phyloP scores from a whole-genome alignment of 2,329 filamentous ascomycete genomes.

The Stachybotrys chlorohalonatus region DNA sequence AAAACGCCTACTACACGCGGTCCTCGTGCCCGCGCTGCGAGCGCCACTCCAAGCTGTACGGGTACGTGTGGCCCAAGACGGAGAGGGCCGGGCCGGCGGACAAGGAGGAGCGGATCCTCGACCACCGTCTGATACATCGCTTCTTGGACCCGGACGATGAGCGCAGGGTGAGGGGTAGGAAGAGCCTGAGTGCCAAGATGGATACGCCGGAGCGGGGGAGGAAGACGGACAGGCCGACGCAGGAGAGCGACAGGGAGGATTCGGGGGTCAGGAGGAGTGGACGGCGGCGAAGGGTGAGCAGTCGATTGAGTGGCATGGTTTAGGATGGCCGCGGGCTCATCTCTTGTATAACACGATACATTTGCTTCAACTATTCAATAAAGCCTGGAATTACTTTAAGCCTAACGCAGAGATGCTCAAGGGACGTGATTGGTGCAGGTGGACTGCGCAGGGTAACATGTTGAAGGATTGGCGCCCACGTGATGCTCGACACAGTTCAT shows the following conservation, averaged over 20 bases:
- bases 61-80: constrained; percentile 93
- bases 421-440: too few relatives aligned
- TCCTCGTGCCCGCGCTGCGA: constrained; percentile 88
- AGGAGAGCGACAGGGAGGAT: constrained; percentile 8
- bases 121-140: constrained; percentile 80
- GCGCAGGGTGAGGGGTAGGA: constrained; percentile 37
- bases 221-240: constrained; percentile 14
- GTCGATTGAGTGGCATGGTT: constrained; percentile 10
- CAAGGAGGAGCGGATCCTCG: constrained; percentile 61
- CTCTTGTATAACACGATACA: too few relatives aligned
- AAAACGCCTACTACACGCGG: constrained; percentile 77
- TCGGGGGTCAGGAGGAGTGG: constrained; percentile 22
- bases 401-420: too few relatives aligned
- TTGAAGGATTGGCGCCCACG: neutral
- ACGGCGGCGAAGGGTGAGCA: constrained; percentile 23
- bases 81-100: constrained; percentile 69
- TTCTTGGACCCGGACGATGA: constrained; percentile 70
- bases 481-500: neutral
- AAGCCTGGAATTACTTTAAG: too few relatives aligned
- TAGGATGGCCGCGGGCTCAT: neutral
- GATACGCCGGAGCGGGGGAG: constrained; percentile 11
- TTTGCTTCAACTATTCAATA: too few relatives aligned
- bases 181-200: constrained; percentile 13
- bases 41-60: constrained; percentile 90
- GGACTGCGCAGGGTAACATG: too few relatives aligned